Evolutionary conservation across 163 green algal genomes (phyloP).

Genomic region (Chlorella variabilis): DNA sequence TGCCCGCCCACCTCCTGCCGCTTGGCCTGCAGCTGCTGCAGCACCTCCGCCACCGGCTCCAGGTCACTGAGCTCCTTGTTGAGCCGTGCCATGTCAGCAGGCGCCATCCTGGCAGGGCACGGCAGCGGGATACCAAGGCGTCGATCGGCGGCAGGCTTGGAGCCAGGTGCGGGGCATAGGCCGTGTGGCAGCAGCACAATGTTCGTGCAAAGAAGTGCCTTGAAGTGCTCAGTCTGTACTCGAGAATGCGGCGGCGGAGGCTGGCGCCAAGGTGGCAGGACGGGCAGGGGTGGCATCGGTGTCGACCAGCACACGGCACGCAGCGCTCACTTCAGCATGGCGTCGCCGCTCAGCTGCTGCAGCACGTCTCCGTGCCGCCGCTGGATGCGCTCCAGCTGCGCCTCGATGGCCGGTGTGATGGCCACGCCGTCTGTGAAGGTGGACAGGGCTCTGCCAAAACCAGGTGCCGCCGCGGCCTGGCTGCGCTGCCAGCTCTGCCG

Average conservation of each 20-base stretch:
- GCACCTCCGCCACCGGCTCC: slow-evolving; percentile 46
- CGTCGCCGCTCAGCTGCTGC: slow-evolving; percentile 39
- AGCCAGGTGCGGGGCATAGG: no score
- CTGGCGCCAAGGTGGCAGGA: no score
- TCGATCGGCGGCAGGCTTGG: no score
- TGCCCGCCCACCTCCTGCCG: slow-evolving; percentile 38
- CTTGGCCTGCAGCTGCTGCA: slow-evolving; percentile 7
- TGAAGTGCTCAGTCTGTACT: no score
- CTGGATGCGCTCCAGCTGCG: slow-evolving; percentile 47
- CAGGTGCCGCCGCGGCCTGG: neutral
- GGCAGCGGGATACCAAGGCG: neutral
- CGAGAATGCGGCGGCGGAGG: no score
- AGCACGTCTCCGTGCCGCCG: slow-evolving; percentile 43
- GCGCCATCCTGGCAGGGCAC: slow-evolving; percentile 21
- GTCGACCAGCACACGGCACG: no score
- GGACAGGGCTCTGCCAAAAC: neutral
- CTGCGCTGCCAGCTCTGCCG: neutral
- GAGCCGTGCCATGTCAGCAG: slow-evolving; percentile 44
- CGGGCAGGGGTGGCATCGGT: no score
- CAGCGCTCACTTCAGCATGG: slow-evolving; percentile 15
- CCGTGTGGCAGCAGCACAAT: no score
- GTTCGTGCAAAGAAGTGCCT: no score
- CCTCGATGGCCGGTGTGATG: slow-evolving; percentile 40
- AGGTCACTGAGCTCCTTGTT: slow-evolving; percentile 56
- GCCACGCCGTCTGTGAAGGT: neutral